Conservation (phyloP, 225 moss, liverwort and hornwort species). For the Physcomitrium patens region DNA sequence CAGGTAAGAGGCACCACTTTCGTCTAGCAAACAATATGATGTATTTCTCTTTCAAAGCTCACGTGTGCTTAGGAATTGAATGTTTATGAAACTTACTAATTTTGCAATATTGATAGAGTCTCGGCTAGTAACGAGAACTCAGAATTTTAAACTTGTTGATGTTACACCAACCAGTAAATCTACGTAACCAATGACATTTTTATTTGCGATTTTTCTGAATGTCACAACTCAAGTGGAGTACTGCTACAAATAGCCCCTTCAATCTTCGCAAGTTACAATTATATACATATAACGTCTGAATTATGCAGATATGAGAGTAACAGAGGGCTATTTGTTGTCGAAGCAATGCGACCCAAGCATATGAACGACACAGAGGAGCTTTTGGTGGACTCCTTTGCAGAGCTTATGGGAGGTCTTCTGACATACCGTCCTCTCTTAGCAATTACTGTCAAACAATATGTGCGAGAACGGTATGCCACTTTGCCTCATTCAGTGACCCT, state of each 20-base stretch:
- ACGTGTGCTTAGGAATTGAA: neutral
- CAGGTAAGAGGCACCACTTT: constrained; percentile 28
- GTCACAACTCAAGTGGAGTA: too few species aligned
- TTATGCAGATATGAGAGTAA: constrained; percentile 50
- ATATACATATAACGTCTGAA: neutral
- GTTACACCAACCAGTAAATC: neutral
- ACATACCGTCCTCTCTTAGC: constrained; percentile 87
- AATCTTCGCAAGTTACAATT: too few species aligned
- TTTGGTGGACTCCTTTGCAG: constrained; percentile 91
- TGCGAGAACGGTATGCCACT: constrained; percentile 70
- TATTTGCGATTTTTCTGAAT: too few species aligned
- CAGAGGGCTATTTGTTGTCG: constrained; percentile 57
- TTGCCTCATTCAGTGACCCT: constrained; percentile 92
- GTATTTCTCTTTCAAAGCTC: neutral
- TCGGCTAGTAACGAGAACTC: neutral
- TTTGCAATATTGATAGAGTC: neutral
- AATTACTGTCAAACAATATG: constrained; percentile 87
- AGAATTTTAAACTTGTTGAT: neutral
- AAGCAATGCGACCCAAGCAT: constrained; percentile 80
- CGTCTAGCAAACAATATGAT: neutral
- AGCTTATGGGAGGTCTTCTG: constrained; percentile 91
- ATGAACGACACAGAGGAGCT: constrained; percentile 78
- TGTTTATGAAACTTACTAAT: neutral
- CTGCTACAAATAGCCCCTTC: too few species aligned
- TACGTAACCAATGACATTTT: too few species aligned